Evolutionary conservation across 2,329 filamentous ascomycete genomes (phyloP).

Genomic region (Coniochaeta sp.): DNA sequence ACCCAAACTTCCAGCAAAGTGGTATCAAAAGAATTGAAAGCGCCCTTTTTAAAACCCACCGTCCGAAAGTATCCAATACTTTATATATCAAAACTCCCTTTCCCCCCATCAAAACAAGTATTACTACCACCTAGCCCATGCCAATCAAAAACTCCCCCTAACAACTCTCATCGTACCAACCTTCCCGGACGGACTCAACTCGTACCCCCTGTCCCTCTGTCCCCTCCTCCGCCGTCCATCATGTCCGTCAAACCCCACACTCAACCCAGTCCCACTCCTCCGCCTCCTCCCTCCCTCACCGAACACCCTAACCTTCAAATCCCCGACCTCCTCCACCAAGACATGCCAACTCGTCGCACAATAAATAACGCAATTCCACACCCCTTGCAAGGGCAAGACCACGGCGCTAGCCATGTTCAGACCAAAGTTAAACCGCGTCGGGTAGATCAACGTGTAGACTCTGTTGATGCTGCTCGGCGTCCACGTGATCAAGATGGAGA

Average conservation of each 20-base stretch:
- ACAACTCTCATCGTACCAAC: slow-evolving; percentile 13
- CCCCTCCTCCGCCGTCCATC: background rate
- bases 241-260: background rate
- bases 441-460: slow-evolving; percentile 58
- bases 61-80: too few relatives aligned
- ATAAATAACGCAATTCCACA: slow-evolving; percentile 77
- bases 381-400: slow-evolving; percentile 69
- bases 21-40: too few relatives aligned
- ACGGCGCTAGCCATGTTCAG: slow-evolving; percentile 64
- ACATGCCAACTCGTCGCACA: slow-evolving; percentile 52
- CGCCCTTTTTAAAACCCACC: too few relatives aligned
- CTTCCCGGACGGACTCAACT: background rate
- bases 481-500: slow-evolving; percentile 56
- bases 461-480: slow-evolving; percentile 66
- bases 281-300: slow-evolving; percentile 2
- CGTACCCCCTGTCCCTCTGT: background rate
- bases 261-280: background rate
- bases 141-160: slow-evolving; percentile 9
- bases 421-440: slow-evolving; percentile 47
- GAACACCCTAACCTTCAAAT: background rate
- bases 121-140: too few relatives aligned
- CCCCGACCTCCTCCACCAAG: slow-evolving; percentile 21
- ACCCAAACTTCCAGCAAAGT: too few relatives aligned
- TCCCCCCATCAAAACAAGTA: too few relatives aligned
- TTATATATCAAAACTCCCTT: too few relatives aligned